Base-by-base conservation (phyloP, 2,329 filamentous ascomycete genomes). In the Alternaria sp. region DNA sequence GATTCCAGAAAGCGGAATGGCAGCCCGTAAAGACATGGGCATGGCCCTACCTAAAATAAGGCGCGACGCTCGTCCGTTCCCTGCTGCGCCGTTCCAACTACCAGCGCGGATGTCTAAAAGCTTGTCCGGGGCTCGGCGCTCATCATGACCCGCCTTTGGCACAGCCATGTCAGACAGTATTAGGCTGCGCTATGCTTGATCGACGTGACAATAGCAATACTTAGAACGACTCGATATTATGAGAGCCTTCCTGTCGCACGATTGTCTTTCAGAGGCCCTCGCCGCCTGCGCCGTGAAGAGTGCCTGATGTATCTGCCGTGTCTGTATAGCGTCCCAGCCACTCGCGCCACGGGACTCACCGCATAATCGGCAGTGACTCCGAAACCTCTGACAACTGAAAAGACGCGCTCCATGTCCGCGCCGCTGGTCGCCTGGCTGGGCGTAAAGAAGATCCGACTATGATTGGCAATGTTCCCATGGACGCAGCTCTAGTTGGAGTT, bases 41-140 rank as follows among this genome's bases (percentile, higher is more conserved):
- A 17, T 51, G 45, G 25, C 32, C 36, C 57, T 67, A 62, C 57
- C 47, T 67, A 58, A 63, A 67, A 67, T 67, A 67, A 64, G 53
- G 62, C 28, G 55, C 55, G 50, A 54, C 62, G 46, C 61, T 58
- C 32, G 50, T 50, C 52, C 47, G 46, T 59, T 61, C 57, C 63
- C 57, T 66, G 61, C 59, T 67, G 54, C 32, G 51, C 57, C 54
- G 49, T 50, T 58, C 47, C 55, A 53, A 56, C 49, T 50, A 49
- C 43, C 53, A 45, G 58, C 26, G 52, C 60, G 51, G 57, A 59
- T 51, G 53, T 47, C 45, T 57, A 55, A 50, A 61, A 66, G 63
- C 60, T 66, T 61, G 55, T 57, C 51, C 61, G 45, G 58, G 40
- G 58, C 60, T 59, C 65, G 67, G 62, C 58, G 53, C 55, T 47